These are phyloP conservation scores for Singerocomus inundabilis DNA, from an alignment of 1,284 basidiomycete genomes.

Conservation along the genomic window DNA sequence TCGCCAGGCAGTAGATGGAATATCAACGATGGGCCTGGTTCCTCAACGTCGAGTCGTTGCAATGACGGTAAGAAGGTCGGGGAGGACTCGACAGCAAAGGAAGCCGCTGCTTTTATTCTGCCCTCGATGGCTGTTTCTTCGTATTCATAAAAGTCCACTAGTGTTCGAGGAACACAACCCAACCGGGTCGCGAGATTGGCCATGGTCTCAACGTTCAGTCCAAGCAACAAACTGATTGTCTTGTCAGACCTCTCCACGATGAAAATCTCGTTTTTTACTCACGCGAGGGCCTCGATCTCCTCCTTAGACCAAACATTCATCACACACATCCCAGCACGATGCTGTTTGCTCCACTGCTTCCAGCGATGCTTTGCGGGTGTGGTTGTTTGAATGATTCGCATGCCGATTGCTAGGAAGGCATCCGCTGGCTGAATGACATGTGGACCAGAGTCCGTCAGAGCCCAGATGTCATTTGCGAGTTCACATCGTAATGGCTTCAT, in stretches of 20 bases:
- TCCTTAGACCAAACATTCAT: conserved; percentile 4
- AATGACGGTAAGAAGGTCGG: too few species aligned
- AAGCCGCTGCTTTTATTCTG: too few species aligned
- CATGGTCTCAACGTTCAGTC: background rate
- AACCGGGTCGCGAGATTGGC: background rate
- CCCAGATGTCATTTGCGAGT: background rate
- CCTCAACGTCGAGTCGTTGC: too few species aligned
- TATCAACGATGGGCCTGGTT: too few species aligned
- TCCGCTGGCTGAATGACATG: accelerated
- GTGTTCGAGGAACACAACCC: background rate
- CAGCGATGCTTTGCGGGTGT: background rate
- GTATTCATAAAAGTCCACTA: background rate
- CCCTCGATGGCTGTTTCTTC: background rate
- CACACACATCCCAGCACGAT: background rate
- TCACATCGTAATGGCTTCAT: accelerated
- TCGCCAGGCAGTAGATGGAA: too few species aligned
- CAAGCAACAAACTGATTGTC: background rate
- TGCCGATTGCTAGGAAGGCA: accelerated
- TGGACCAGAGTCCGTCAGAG: background rate
- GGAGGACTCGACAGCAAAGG: accelerated
- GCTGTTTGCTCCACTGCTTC: background rate
- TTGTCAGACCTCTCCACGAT: background rate
- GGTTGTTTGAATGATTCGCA: background rate
- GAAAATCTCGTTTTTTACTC: background rate
- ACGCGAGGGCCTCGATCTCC: conserved; percentile 1